Base-by-base conservation (phyloP, 345 rosid genomes). In the Salix suchowensis region DNA sequence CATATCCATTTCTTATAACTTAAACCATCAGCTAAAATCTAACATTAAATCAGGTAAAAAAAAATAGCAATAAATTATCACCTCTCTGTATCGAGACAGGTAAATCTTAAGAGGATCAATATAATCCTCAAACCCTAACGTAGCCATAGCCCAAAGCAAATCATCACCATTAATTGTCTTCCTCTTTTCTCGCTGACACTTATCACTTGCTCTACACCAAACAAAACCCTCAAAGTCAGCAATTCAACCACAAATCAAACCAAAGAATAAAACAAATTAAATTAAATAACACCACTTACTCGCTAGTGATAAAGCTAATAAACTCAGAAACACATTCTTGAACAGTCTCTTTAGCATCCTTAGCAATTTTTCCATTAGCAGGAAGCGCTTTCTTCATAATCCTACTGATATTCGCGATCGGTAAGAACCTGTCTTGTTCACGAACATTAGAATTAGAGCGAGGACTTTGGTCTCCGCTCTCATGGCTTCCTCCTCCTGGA, bases 281-380 rank as follows among this genome's bases (percentile, higher is more conserved):
- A 74, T 13, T 40, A 16, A 1, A 16, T 58, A 24, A 37, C 24
- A 64, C 26, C 34, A 64, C 92, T 39, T 78, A 95, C 98, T 95
- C 98, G 98, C 97, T 93, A 74, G 98, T 95, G 85, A 95, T 73
- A 88, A 95, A 95, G 86, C 98, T 90, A 83, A 95, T 95, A 82
- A 95, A 95, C 84, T 95, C 97, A 23, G 98, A 93, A 58, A 95
- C 97, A 78, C 98, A 95, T 70, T 95, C 98, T 87, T 95, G 98
- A 18, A 95, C 90, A 79, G 89, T 93, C 85, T 95, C 98, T 79
- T 95, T 95, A n/a, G 97, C 96, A 42, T 93, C 98, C 87, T 95
- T 95, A 46, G 98, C 97, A 42, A 93, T 91, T 86, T 95, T 95
- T 8, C 96, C 98, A 79, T 95, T 93, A 44, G 97, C 84, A 65